Evolutionary conservation across 371 early-diverging fungal genomes (phyloP), one percentile per base, ranked within the genome.

Genomic region (Actinomucor elegans): DNA sequence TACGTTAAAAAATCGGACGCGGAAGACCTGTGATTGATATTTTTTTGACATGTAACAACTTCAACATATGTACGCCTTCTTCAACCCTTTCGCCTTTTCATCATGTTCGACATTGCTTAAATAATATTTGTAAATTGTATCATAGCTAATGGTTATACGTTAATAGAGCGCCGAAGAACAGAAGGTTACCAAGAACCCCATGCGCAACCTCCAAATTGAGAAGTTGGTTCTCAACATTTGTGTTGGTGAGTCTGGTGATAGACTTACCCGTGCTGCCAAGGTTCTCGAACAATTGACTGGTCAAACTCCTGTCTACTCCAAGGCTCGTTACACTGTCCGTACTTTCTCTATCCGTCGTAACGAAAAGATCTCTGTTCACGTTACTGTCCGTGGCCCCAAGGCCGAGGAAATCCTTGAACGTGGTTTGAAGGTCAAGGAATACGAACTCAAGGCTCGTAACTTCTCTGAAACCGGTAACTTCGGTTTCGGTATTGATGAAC

Each of bases 401-500:
- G 75, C 75, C 46, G 75, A 75, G 82, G 97, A 99, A 81, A 96
- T 99, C 74, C 86, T 99, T 38, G 97, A 98, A 85, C 94, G 97
- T 70, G 99, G 98, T 57, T 81, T 99, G 61, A 99, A 97, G 92
- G 99, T 99, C 70, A 98, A 98, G 92, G 99, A 99, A 83, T 99
- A 94, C 88, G 99, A 99, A 85, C 86, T 99, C 45, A 84, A 84
- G 71, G 79, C 81, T 52, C 74, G 84, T 73, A 98, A 98, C 93
- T 99, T 99, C 87, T 96, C 97, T 21, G 88, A 75, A 47, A 98
- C 94, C 59, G 99, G 99, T 58, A 98, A 98, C 92, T 99, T 99
- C 71, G 99, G 99, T 66, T 99, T 99, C 87, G 99, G 99, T 92
- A 94, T 99, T 85, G 91, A 97, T 71, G 99, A 99, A 86, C 99